Percentiles rank a stretch among this genome's conserved stretches.
Evolutionary conservation across 2,329 filamentous ascomycete species (phyloP).

Genomic region (Fusarium buxicola): DNA sequence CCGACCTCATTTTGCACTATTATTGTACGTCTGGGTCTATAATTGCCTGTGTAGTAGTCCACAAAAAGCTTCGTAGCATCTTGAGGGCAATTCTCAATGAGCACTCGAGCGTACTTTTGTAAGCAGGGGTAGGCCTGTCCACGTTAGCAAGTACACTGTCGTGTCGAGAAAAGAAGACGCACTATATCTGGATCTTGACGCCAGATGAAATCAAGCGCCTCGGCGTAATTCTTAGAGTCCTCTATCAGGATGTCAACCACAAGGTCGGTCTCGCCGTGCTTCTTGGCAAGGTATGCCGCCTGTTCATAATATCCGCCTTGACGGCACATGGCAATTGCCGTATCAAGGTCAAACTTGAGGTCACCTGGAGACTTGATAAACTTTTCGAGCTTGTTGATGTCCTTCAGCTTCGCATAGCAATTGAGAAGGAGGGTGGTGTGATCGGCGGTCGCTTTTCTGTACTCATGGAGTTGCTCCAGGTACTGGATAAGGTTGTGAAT

Average conservation of each 20-base stretch:
- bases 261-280: slow-evolving; percentile 92
- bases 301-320: slow-evolving; percentile 98
- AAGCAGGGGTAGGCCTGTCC: slow-evolving; percentile 83
- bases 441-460: slow-evolving; percentile 91
- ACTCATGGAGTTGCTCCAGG: slow-evolving; percentile 94
- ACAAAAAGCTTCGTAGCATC: slow-evolving; percentile 90
- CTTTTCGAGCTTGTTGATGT: slow-evolving; percentile 93
- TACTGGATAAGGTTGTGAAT: slow-evolving; percentile 99
- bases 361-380: slow-evolving; percentile 97
- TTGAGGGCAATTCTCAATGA: slow-evolving; percentile 86
- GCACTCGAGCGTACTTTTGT: slow-evolving; percentile 93
- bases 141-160: slow-evolving; percentile 46
- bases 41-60: slow-evolving; percentile 92
- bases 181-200: slow-evolving; percentile 82
- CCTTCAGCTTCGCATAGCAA: slow-evolving; percentile 97
- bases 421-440: slow-evolving; percentile 95
- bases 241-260: slow-evolving; percentile 97
- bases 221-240: slow-evolving; percentile 89
- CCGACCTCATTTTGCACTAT: slow-evolving; percentile 51
- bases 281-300: slow-evolving; percentile 92
- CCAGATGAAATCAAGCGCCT: slow-evolving; percentile 93
- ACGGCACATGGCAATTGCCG: slow-evolving; percentile 95
- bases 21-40: slow-evolving; percentile 75
- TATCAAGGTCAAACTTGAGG: slow-evolving; percentile 96
- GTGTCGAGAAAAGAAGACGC: slow-evolving; percentile 48